These are phyloP conservation scores for Populus tremula DNA, from an alignment of 345 rosid species.

Conservation along the genomic window DNA sequence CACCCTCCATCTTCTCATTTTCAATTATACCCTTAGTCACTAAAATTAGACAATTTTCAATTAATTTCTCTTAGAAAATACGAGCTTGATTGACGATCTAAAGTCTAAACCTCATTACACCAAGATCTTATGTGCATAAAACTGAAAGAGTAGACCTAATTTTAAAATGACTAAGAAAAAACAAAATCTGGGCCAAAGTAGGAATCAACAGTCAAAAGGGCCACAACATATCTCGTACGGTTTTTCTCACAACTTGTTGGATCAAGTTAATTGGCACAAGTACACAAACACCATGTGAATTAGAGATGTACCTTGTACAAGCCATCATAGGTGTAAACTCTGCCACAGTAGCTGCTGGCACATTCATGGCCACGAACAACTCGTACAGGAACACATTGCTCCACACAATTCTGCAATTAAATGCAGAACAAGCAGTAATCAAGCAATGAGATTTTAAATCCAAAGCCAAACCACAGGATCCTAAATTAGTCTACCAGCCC, in stretches of 20 bases:
- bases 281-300: background rate
- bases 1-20: too few species aligned
- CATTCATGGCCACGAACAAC: conserved; percentile 81
- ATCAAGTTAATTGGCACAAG: background rate
- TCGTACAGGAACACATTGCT: conserved; percentile 62
- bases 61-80: too few species aligned
- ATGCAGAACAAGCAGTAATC: conserved; percentile 5
- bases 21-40: too few species aligned
- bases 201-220: background rate
- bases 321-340: conserved; percentile 86
- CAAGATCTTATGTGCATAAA: too few species aligned
- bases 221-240: background rate
- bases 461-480: background rate
- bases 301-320: conserved; percentile 60
- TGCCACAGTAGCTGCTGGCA: conserved; percentile 61
- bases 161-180: too few species aligned
- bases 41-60: too few species aligned
- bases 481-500: background rate
- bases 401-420: conserved; percentile 65
- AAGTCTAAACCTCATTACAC: too few species aligned
- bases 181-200: too few species aligned
- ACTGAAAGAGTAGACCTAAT: too few species aligned
- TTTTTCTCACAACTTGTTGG: background rate
- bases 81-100: too few species aligned
- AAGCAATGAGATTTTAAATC: background rate